Percentiles rank a stretch among this genome's conserved stretches.
Conservation (phyloP, 768 basidiomycete genomes). For the Boletus rufocinnamomeus region DNA sequence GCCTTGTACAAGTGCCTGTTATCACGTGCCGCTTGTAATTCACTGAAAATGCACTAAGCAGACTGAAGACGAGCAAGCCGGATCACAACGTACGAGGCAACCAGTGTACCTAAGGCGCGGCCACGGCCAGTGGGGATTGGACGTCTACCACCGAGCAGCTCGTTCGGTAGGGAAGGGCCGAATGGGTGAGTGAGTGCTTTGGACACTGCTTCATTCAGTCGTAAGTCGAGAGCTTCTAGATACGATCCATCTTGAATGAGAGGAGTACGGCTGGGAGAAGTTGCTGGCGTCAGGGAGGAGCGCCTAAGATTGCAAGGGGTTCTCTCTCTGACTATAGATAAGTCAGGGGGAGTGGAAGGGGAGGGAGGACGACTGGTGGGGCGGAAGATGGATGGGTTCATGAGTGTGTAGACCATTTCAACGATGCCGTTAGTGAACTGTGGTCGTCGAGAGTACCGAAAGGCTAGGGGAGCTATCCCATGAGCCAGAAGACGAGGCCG, state of each 20-base stretch:
- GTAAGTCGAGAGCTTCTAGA: slow-evolving; percentile 72
- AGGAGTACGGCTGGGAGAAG: slow-evolving; percentile 39
- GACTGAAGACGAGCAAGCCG: slow-evolving; percentile 13
- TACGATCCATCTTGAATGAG: slow-evolving; percentile 79
- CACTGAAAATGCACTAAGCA: slow-evolving; percentile 44
- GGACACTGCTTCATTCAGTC: slow-evolving; percentile 79
- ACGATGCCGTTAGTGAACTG: neutral
- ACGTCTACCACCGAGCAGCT: slow-evolving; percentile 63
- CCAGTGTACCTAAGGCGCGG: slow-evolving; percentile 61
- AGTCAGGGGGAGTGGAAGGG: slow-evolving; percentile 46
- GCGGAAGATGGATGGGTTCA: slow-evolving; percentile 66
- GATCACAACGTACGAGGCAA: slow-evolving; percentile 59
- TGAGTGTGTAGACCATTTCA: slow-evolving; percentile 64
- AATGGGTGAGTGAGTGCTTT: slow-evolving; percentile 69
- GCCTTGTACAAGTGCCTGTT: slow-evolving; percentile 68
- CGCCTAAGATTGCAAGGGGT: slow-evolving; percentile 60
- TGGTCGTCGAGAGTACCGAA: slow-evolving; percentile 29
- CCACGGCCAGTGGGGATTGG: slow-evolving; percentile 79
- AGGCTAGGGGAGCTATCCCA: slow-evolving; percentile 45
- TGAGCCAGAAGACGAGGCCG: slow-evolving; percentile 22
- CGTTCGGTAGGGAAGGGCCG: slow-evolving; percentile 51
- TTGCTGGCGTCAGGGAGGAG: slow-evolving; percentile 42
- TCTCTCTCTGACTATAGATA: slow-evolving; percentile 44
- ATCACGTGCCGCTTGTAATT: slow-evolving; percentile 63
- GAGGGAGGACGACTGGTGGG: slow-evolving; percentile 64